Percentiles rank a stretch among this genome's conserved stretches.
Evolutionary conservation across 345 rosid species (phyloP).

Genomic region (Streptanthus diversifolius): DNA sequence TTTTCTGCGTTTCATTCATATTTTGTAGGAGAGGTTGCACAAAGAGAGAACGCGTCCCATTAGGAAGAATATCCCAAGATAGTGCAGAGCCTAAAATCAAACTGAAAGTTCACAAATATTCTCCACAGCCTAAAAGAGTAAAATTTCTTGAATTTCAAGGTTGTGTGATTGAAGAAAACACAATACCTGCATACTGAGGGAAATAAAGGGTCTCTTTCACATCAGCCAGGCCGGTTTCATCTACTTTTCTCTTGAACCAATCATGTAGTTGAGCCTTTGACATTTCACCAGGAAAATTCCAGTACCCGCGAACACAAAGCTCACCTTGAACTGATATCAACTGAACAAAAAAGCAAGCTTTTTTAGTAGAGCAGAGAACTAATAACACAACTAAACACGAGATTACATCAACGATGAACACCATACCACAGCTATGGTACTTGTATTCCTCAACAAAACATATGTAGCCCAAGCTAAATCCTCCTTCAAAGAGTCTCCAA

Average conservation of each 20-base stretch:
- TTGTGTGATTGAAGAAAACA: neutral
- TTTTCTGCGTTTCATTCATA: slow-evolving; percentile 23
- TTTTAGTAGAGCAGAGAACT: neutral
- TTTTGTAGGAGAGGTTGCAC: slow-evolving; percentile 53
- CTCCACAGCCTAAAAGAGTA: neutral
- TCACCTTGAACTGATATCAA: slow-evolving; percentile 53
- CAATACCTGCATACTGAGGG: slow-evolving; percentile 61
- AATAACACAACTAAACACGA: neutral
- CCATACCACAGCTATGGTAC: slow-evolving; percentile 63
- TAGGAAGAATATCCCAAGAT: slow-evolving; percentile 56
- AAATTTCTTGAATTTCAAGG: neutral
- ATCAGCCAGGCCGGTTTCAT: slow-evolving; percentile 56
- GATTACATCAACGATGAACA: neutral
- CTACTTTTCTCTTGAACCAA: slow-evolving; percentile 61
- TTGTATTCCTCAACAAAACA: slow-evolving; percentile 76
- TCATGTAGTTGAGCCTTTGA: slow-evolving; percentile 44
- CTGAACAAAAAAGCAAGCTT: slow-evolving; percentile 35
- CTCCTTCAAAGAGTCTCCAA: slow-evolving; percentile 50
- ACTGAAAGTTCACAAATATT: neutral
- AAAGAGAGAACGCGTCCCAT: slow-evolving; percentile 61
- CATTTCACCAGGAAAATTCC: slow-evolving; percentile 56
- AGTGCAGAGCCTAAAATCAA: slow-evolving; percentile 51
- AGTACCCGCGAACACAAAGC: slow-evolving; percentile 83
- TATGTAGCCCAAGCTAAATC: slow-evolving; percentile 89
- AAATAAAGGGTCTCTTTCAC: slow-evolving; percentile 67